Percentiles rank a stretch among this genome's conserved stretches.
phyloP scores from a whole-genome alignment of 257 asterid species.

The Nicotiana sylvestris region DNA sequence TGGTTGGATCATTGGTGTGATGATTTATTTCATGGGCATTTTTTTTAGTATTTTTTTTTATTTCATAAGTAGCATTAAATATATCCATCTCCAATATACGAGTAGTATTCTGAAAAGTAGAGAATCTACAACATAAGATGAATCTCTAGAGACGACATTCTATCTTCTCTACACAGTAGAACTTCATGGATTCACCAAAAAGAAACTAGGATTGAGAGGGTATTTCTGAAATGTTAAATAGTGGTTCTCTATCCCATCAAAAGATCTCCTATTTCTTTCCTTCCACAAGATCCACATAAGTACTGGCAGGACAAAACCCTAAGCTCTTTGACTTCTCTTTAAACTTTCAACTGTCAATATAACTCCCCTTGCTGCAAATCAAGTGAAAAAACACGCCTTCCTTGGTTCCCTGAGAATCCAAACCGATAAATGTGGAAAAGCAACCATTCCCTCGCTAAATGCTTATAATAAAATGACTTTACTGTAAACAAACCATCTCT shows the following conservation, averaged over 20 bases:
- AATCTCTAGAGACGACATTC: neutral
- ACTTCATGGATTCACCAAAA: neutral
- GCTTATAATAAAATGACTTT: neutral
- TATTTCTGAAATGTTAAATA: neutral
- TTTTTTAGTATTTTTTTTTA: neutral
- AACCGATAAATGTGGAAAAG: neutral
- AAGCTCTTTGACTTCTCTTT: neutral
- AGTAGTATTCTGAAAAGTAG: neutral
- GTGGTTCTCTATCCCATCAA: neutral
- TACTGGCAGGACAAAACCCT: neutral
- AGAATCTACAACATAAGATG: neutral
- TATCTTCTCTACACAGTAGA: neutral
- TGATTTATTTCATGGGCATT: neutral
- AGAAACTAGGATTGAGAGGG: neutral
- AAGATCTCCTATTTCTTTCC: neutral
- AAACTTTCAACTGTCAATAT: neutral
- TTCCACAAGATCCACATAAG: neutral
- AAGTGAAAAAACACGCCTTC: neutral
- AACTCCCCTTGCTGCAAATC: neutral
- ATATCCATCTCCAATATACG: neutral
- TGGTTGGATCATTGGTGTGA: slow-evolving; percentile 1
- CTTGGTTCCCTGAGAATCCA: neutral
- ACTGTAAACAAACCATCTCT: neutral
- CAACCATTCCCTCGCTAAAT: neutral
- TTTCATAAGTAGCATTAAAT: neutral